Evolutionary conservation across 768 basidiomycete genomes (phyloP).

Genomic region (Dioszegia aurantiaca): DNA sequence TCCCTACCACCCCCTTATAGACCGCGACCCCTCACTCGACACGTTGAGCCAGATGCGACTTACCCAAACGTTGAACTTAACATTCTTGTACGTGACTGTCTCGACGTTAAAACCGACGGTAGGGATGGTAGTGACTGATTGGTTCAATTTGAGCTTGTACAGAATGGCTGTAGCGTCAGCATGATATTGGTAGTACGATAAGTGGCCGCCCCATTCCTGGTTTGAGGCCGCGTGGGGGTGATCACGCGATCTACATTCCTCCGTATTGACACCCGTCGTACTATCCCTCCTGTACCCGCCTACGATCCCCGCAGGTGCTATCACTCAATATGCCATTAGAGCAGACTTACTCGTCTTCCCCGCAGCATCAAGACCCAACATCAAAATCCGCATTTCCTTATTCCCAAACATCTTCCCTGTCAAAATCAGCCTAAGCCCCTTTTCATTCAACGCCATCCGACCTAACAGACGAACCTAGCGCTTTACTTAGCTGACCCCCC

Average conservation of each 20-base stretch:
- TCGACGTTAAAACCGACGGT: slow-evolving; percentile 99
- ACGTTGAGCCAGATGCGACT: no score
- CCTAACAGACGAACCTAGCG: slow-evolving; percentile 36
- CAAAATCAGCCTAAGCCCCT: slow-evolving; percentile 4
- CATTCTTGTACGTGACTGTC: slow-evolving; percentile 98
- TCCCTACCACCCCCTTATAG: no score
- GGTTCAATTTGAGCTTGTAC: slow-evolving; percentile 98
- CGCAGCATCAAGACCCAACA: slow-evolving; percentile 95
- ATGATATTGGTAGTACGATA: neutral
- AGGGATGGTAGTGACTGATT: slow-evolving; percentile 97
- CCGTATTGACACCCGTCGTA: neutral
- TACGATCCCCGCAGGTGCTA: neutral
- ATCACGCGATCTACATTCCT: no score
- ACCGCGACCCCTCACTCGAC: no score
- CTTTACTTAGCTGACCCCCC: slow-evolving; percentile 51
- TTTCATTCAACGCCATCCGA: no score
- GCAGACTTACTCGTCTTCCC: slow-evolving; percentile 89
- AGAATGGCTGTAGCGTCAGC: slow-evolving; percentile 70
- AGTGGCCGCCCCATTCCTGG: no score
- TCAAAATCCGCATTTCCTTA: slow-evolving; percentile 97
- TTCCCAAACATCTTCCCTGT: slow-evolving; percentile 91
- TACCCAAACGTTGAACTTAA: slow-evolving; percentile 57
- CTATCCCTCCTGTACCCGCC: no score
- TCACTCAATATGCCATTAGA: neutral
- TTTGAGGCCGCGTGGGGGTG: no score